These are phyloP conservation scores for Cryptococcus sp. DNA, from an alignment of 1,284 basidiomycete genomes.

Conservation along the genomic window DNA sequence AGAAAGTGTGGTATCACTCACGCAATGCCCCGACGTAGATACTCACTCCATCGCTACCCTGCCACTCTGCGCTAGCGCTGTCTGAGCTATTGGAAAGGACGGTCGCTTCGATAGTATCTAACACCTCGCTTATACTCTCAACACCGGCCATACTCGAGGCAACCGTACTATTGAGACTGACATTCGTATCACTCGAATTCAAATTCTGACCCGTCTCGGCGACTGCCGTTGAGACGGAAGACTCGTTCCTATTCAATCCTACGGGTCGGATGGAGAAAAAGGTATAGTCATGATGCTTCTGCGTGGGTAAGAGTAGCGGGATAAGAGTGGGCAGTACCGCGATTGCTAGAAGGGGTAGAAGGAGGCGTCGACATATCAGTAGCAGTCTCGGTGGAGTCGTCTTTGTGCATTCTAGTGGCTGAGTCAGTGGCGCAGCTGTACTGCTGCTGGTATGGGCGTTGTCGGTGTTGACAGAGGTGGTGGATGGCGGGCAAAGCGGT, in stretches of 20 bases:
- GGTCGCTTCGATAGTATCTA: no score
- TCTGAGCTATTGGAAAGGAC: no score
- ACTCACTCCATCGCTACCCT: slow-evolving; percentile 9
- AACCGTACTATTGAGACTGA: no score
- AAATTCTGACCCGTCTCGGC: no score
- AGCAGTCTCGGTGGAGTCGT: neutral
- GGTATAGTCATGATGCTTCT: neutral
- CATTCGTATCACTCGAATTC: no score
- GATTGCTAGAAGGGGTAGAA: slow-evolving; percentile 5
- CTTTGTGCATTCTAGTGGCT: neutral
- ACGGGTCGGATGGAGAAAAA: slow-evolving; percentile 9
- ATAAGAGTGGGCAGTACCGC: slow-evolving; percentile 5
- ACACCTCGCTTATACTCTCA: no score
- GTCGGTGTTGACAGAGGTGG: neutral
- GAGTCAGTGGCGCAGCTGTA: neutral
- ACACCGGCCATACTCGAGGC: no score
- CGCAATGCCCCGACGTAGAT: slow-evolving; percentile 13
- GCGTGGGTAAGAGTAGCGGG: slow-evolving; percentile 10
- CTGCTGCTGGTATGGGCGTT: neutral
- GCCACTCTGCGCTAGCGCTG: slow-evolving; percentile 1
- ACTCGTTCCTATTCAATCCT: neutral
- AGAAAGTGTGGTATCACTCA: neutral
- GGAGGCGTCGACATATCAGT: neutral
- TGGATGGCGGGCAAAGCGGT: neutral
- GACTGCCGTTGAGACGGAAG: no score